These are phyloP conservation scores for Beauveria scarabaeidicola DNA, from an alignment of 2,329 filamentous ascomycete genomes.

Conservation along the genomic window DNA sequence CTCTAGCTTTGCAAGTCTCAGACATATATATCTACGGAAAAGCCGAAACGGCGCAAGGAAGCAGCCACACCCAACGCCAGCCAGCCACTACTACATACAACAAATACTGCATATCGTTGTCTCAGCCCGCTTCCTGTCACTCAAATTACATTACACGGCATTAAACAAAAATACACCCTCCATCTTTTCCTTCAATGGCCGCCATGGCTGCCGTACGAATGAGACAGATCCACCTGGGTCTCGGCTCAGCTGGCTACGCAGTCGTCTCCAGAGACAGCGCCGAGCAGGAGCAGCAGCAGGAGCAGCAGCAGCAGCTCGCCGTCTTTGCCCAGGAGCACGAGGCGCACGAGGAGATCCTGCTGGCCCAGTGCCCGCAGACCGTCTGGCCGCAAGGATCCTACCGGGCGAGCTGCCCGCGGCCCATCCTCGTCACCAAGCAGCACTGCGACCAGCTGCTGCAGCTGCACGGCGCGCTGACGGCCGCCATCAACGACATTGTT, in stretches of 20 bases:
- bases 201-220: background rate
- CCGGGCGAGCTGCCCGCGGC: slow-evolving; percentile 21
- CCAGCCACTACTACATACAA: no score
- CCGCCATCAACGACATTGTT: slow-evolving; percentile 28
- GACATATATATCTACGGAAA: no score
- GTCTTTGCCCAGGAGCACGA: slow-evolving; percentile 16
- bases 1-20: no score
- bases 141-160: no score
- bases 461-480: slow-evolving; percentile 24
- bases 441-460: slow-evolving; percentile 23
- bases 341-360: slow-evolving; percentile 13
- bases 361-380: slow-evolving; percentile 17
- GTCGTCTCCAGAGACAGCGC: background rate
- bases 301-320: background rate
- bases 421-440: slow-evolving; percentile 24
- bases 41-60: no score
- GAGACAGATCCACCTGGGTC: background rate
- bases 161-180: background rate
- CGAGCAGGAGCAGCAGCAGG: background rate
- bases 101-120: no score
- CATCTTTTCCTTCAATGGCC: background rate
- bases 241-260: background rate
- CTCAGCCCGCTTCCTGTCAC: no score
- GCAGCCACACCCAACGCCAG: no score
- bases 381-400: slow-evolving; percentile 24